Base-by-base conservation (phyloP, 2,329 filamentous ascomycete genomes). In the Ascochyta fabae region DNA sequence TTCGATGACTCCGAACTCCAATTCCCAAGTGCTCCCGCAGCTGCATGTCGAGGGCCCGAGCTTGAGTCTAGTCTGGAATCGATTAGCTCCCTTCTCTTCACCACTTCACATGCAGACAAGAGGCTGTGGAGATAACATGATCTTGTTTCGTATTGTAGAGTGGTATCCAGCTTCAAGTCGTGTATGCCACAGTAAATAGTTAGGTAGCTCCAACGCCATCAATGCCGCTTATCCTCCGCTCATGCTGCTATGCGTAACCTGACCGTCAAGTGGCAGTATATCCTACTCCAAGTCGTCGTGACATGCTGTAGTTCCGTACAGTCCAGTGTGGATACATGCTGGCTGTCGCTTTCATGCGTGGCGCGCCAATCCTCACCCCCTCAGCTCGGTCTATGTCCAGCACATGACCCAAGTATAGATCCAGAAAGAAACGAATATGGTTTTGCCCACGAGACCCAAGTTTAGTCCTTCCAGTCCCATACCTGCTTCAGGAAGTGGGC, bases 401-500 rank as follows among this genome's bases (percentile, higher is more conserved):
- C 69, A 74, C 67, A 60, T 63, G 67, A 72, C 71, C 66, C 56
- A 64, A 63, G 60, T 67, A 54, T 66, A 58, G 53, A 60, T 59
- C 48, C 59, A 56, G 48, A 66, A 62, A 56, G 53, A 59, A 60
- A 52, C 62, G 62, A 50, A 57, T 60, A 34, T 53, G 42, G 48
- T 42, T 22, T 39, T 33, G 44, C 53, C 50, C 41, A 60, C 63
- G 31, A 26, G 31, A 23, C 29, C 2, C 29, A 15, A 15, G 5
- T 46, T 65, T 74, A 87, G 60, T 92, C 87, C 62, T 95, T 88
- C 95, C 95, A 99, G 56, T 93, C 95, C 95, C 95, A 99, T 39
- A 99, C 95, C 68, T 95, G 92, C 58, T 88, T 87, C 56, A 99
- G 84, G 77, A 97, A 99, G 70, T 92, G 90, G 63, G 87, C 87